These are phyloP conservation scores for Smallanthus sonchifolius DNA, from an alignment of 129 eudicot genomes.

Conservation along the genomic window DNA sequence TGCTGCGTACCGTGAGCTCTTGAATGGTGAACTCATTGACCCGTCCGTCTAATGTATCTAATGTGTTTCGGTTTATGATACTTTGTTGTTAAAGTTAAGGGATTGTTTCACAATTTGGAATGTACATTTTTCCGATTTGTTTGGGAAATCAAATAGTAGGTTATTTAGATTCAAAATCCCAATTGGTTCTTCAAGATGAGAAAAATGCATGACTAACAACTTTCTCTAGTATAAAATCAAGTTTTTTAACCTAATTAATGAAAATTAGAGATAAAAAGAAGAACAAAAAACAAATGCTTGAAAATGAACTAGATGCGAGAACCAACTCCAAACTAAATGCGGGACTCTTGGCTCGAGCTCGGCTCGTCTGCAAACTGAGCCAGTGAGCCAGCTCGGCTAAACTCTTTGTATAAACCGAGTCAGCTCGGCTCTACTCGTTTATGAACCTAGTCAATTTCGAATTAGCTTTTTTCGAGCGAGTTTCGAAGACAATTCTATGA, in stretches of 20 bases:
- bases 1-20: constrained; percentile 88
- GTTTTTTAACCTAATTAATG: neutral
- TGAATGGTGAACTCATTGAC: constrained; percentile 87
- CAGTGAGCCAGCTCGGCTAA: too few relatives aligned
- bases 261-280: too few relatives aligned
- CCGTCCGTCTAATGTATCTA: constrained; percentile 56
- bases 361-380: too few relatives aligned
- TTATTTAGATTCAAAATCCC: neutral
- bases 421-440: too few relatives aligned
- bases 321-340: too few relatives aligned
- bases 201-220: neutral
- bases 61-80: constrained; percentile 10
- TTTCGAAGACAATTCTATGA: too few relatives aligned
- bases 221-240: neutral
- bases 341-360: too few relatives aligned
- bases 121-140: constrained; percentile 26
- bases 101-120: constrained; percentile 12
- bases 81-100: constrained; percentile 20
- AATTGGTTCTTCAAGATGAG: neutral
- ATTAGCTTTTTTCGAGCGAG: too few relatives aligned
- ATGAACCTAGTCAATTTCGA: too few relatives aligned
- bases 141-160: constrained; percentile 17
- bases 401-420: too few relatives aligned
- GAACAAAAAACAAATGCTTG: too few relatives aligned
- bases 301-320: too few relatives aligned